Evolutionary conservation across 208 protist genomes (phyloP).

Genomic region (Lotmaria passim): DNA sequence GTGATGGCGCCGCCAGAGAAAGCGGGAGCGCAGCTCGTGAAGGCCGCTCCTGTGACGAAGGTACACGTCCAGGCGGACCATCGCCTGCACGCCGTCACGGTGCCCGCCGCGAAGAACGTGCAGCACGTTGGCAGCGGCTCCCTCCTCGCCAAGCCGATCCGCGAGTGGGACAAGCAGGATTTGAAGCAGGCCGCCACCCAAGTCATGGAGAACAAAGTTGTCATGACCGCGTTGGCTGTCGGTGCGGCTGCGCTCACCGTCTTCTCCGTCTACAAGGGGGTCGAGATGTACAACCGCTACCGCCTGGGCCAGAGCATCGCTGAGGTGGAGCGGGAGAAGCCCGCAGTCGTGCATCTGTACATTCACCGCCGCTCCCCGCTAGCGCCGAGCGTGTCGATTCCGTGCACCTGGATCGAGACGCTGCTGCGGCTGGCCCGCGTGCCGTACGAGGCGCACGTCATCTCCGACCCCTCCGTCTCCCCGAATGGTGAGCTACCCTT

Average conservation of each 20-base stretch:
- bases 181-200: constrained; percentile 15
- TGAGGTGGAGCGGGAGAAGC: constrained; percentile 32
- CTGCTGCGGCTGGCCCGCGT: constrained; percentile 56
- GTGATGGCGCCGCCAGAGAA: background rate
- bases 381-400: constrained; percentile 42
- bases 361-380: constrained; percentile 43
- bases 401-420: constrained; percentile 57
- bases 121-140: constrained; percentile 5
- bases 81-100: constrained; percentile 1
- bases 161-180: constrained; percentile 7
- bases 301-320: constrained; percentile 31
- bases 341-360: constrained; percentile 51
- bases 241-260: constrained; percentile 49
- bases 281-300: constrained; percentile 50
- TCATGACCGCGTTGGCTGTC: constrained; percentile 31
- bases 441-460: constrained; percentile 49
- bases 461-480: constrained; percentile 38
- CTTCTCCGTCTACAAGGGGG: constrained; percentile 52
- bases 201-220: constrained; percentile 24
- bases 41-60: background rate
- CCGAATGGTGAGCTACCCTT: constrained; percentile 47
- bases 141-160: constrained; percentile 11
- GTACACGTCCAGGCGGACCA: background rate
- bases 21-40: background rate
- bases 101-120: background rate